phyloP scores from a whole-genome alignment of 179 eudicot genomes.

The Silene vulgaris region DNA sequence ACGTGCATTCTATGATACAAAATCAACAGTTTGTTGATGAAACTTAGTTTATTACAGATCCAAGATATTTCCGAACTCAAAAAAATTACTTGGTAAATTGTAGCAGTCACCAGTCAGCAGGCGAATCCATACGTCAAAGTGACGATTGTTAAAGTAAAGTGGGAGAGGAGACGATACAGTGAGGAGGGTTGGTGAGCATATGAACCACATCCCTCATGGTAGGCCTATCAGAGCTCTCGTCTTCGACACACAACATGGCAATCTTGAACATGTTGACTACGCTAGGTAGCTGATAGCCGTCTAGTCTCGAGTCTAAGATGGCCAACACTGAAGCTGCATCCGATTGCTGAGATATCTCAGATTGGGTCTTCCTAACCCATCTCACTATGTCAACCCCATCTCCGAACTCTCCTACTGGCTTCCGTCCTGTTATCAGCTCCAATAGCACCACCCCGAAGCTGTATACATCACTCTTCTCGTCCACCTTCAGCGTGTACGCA shows the following conservation, averaged over 20 bases:
- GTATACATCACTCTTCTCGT: slow-evolving; percentile 86
- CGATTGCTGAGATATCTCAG: slow-evolving; percentile 58
- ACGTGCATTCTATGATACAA: not conserved
- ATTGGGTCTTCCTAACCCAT: slow-evolving; percentile 61
- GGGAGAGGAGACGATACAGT: slow-evolving; percentile 17
- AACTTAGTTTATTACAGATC: slow-evolving; percentile 1
- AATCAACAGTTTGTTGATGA: not conserved
- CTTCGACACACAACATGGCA: slow-evolving; percentile 78
- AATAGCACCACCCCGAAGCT: slow-evolving; percentile 85
- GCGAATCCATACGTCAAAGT: not conserved
- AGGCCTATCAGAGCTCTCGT: slow-evolving; percentile 62
- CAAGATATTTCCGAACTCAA: not conserved
- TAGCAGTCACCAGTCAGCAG: slow-evolving; percentile 9
- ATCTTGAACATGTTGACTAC: slow-evolving; percentile 71
- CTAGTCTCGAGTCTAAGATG: slow-evolving; percentile 64
- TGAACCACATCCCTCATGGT: slow-evolving; percentile 89
- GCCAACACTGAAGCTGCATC: slow-evolving; percentile 67
- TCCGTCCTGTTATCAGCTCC: slow-evolving; percentile 66
- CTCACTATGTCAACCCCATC: slow-evolving; percentile 90
- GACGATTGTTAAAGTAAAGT: slow-evolving; percentile 19
- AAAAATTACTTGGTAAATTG: not conserved
- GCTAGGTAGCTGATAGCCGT: slow-evolving; percentile 42
- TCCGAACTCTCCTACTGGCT: slow-evolving; percentile 84
- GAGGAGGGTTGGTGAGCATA: slow-evolving; percentile 63
- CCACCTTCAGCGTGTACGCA: slow-evolving; percentile 77